Evolutionary conservation across 331 rosid species (phyloP).

Genomic region (Erythrophleum ivorense): DNA sequence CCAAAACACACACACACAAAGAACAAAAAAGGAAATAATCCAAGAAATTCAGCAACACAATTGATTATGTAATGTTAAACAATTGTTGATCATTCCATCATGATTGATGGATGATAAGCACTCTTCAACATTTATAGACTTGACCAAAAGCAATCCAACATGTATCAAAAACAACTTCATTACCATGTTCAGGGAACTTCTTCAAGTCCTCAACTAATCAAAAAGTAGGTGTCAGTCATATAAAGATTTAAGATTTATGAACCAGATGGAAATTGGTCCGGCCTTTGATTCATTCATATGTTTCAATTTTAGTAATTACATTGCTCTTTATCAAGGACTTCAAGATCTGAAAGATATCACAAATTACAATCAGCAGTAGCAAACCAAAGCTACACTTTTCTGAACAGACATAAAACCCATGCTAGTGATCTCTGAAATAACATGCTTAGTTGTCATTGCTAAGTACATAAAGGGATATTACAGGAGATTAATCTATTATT

Average conservation of each 20-base stretch:
- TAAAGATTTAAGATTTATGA: not conserved
- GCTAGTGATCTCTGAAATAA: not conserved
- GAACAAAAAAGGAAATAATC: not conserved
- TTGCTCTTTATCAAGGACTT: not conserved
- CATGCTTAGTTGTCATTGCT: not conserved
- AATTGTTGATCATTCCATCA: conserved; percentile 11
- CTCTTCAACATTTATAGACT: not conserved
- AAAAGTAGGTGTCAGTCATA: not conserved
- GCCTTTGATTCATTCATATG: conserved; percentile 1
- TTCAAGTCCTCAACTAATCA: conserved; percentile 8
- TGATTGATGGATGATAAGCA: conserved; percentile 26
- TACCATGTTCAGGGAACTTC: conserved; percentile 26
- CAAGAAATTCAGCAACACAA: conserved; percentile 25
- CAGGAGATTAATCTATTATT: conserved; percentile 14
- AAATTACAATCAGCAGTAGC: conserved; percentile 25
- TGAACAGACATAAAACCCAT: not conserved
- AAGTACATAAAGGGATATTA: not conserved
- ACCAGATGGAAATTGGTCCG: not conserved
- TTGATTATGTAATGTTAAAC: conserved; percentile 10
- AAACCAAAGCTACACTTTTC: conserved; percentile 12
- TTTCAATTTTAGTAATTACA: conserved; percentile 10
- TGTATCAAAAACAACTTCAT: conserved; percentile 13
- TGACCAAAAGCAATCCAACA: conserved; percentile 18
- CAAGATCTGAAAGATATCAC: conserved; percentile 12
- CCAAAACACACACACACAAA: not conserved